Base-by-base conservation (phyloP, 306 rosid genomes). In the Trifolium pratense region DNA sequence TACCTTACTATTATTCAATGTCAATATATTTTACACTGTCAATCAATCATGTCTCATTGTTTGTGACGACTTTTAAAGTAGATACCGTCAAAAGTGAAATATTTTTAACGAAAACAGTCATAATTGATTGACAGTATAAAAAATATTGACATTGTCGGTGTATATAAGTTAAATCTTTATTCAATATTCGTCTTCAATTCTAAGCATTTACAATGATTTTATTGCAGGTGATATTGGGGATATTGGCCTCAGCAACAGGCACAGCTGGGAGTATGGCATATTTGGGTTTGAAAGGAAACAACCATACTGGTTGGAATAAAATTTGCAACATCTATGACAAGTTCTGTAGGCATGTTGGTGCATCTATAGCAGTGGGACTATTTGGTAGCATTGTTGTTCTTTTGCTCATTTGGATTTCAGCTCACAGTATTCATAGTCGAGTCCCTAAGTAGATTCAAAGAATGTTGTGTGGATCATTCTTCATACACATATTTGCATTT, bases 191-290 rank as follows among this genome's bases (percentile, higher is more conserved):
- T 13, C 49, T 43, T 43, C 6, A 5, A 9, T 23, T 57, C 16
- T 72, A 65, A 45, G 52, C 25, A 43, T 42, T 46, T 23, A 16
- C 31, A 73, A 40, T 59, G 13, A 59, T 59, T 29, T 3, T 15
- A 10, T 49, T 60, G 86, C 91, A 93, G 98, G 59, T 93, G 76
- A 84, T 89, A n/a, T 65, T 94, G 74, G 98, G 96, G 59, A 40
- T 94, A 40, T 71, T 83, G 39, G 96, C 91, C 25, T 88, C 98
- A 2, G 98, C 96, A 63, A 84, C 88, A 0, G 98, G 98, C 42
- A 18, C 96, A 2, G 96, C 96, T 0, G 97, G 88, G 5, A 77
- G 80, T 18, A 71, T 94, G 29, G 97, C 89, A 11, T 94, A 94
- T 53, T 1, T 88, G 21, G 97, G 92, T 42, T 81, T 85, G 51